These are phyloP conservation scores for Paraurostyla sp. DNA, from an alignment of 73 alveolate genomes.

Conservation along the genomic window DNA sequence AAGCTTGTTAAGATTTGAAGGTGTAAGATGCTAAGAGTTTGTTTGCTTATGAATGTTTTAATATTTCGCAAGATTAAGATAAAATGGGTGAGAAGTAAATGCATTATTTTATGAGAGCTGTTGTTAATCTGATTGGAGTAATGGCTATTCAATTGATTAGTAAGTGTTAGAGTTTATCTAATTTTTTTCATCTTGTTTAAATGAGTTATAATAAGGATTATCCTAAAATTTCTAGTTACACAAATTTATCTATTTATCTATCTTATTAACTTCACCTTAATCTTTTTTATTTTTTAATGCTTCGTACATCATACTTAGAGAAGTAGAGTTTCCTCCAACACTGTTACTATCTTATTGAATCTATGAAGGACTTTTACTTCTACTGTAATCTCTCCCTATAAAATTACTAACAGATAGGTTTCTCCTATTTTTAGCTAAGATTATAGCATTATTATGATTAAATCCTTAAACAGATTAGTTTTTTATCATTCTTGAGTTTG, in stretches of 20 bases:
- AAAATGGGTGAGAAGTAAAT: neutral
- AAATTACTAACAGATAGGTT: neutral
- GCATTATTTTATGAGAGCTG: neutral
- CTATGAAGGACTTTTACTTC: constrained; percentile 32
- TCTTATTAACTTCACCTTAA: neutral
- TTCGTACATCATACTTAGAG: neutral
- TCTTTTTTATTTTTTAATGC: neutral
- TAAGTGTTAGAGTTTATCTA: neutral
- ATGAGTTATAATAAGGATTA: no score
- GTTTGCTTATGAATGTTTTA: no score
- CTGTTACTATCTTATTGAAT: no score
- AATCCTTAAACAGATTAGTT: neutral
- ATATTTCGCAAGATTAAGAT: neutral
- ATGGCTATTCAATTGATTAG: neutral
- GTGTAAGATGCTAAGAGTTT: no score
- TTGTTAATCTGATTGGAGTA: neutral
- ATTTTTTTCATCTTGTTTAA: no score
- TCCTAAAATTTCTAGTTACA: neutral
- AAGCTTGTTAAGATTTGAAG: no score
- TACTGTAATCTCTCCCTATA: neutral
- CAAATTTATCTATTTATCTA: neutral
- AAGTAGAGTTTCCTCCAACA: neutral
- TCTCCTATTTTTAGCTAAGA: neutral
- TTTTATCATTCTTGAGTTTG: neutral
- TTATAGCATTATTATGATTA: neutral